Conservation (phyloP, 2,329 filamentous ascomycete species). For the Penicillium sp. region DNA sequence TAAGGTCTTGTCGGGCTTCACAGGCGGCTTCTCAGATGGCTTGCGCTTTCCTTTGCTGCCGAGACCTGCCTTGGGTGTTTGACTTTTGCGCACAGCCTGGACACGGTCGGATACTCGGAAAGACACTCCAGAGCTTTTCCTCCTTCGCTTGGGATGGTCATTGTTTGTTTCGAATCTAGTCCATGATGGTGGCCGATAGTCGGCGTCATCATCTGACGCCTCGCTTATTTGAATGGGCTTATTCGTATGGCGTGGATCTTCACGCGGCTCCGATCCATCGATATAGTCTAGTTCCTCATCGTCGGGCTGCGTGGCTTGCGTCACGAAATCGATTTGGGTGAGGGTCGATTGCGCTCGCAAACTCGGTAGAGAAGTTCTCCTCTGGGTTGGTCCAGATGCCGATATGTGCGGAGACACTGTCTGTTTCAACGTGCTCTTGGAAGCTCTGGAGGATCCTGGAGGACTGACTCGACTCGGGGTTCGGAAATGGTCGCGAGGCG, state of each 20-base stretch:
- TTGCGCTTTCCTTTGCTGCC: constrained; percentile 22
- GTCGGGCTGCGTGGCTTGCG: constrained; percentile 21
- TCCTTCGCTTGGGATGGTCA: constrained; percentile 19
- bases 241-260: constrained; percentile 4
- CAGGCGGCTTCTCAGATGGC: constrained; percentile 21
- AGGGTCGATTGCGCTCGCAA: constrained; percentile 38
- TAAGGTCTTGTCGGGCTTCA: constrained; percentile 38
- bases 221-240: constrained; percentile 28
- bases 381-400: constrained; percentile 11
- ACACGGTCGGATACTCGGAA: constrained; percentile 6
- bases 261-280: constrained; percentile 13
- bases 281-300: constrained; percentile 35
- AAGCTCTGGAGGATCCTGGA: constrained; percentile 9
- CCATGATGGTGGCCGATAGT: constrained; percentile 17
- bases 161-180: constrained; percentile 12
- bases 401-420: constrained; percentile 14
- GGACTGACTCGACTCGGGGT: constrained; percentile 22
- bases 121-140: constrained; percentile 8
- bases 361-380: constrained; percentile 18
- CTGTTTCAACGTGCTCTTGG: constrained; percentile 19
- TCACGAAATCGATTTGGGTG: constrained; percentile 44
- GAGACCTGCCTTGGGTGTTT: constrained; percentile 22
- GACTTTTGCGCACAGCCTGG: constrained; percentile 15
- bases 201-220: constrained; percentile 24
- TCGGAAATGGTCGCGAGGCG: constrained; percentile 18